A percentile compares a stretch with the other conserved stretches of the same genome.
Evolutionary conservation across 352 stramenopile species (phyloP).

Genomic region (Pythium oligandrum): DNA sequence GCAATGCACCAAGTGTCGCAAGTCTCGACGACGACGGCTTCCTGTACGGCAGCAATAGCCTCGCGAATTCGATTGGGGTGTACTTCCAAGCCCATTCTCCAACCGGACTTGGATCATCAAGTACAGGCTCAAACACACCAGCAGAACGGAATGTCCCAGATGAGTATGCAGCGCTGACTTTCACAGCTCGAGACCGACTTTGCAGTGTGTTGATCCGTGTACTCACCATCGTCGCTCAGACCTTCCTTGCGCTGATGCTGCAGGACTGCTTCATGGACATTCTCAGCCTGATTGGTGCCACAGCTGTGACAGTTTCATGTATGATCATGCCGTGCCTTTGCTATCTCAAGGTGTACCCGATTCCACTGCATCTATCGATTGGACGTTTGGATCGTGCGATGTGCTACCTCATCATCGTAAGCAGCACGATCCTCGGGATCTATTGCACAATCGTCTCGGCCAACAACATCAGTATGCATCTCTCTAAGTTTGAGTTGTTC

Average conservation of each 20-base stretch:
- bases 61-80: not conserved
- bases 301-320: slow-evolving; percentile 56
- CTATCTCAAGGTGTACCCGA: slow-evolving; percentile 65
- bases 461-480: slow-evolving; percentile 44
- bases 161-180: slow-evolving; percentile 17
- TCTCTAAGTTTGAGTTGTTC: slow-evolving; percentile 50
- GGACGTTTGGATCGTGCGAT: slow-evolving; percentile 43
- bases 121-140: not conserved
- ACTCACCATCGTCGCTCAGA: slow-evolving; percentile 35
- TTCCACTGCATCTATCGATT: slow-evolving; percentile 36
- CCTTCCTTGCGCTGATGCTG: slow-evolving; percentile 56
- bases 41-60: slow-evolving; percentile 31
- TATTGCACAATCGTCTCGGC: slow-evolving; percentile 51
- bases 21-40: slow-evolving; percentile 43
- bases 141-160: slow-evolving; percentile 10
- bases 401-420: slow-evolving; percentile 49
- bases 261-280: slow-evolving; percentile 71
- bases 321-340: slow-evolving; percentile 79
- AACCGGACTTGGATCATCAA: not conserved
- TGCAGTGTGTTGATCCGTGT: slow-evolving; percentile 51
- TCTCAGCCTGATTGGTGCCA: slow-evolving; percentile 61
- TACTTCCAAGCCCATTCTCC: slow-evolving; percentile 19
- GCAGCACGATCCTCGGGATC: slow-evolving; percentile 38
- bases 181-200: slow-evolving; percentile 36
- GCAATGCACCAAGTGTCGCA: slow-evolving; percentile 19